phyloP scores from a whole-genome alignment of 2,329 filamentous ascomycete species.

The Fusarium napiforme region DNA sequence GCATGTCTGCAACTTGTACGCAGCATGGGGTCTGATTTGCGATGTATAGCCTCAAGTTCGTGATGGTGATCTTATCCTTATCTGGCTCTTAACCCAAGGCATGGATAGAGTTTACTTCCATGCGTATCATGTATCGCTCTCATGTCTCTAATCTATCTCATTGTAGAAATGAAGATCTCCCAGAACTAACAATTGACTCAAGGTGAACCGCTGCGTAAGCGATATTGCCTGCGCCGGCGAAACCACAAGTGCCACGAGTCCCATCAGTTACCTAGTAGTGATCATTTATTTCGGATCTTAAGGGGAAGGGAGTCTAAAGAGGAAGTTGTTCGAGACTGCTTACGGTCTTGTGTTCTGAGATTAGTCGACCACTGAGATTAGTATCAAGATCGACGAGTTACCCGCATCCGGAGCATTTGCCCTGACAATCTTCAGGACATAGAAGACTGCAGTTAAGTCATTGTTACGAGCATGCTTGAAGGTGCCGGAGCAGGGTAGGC shows the following conservation, averaged over 20 bases:
- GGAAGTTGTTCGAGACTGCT: accelerated
- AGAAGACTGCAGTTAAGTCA: no score
- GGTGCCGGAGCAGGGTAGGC: accelerated
- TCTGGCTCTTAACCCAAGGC: accelerated
- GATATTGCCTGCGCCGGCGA: accelerated
- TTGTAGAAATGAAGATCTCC: accelerated
- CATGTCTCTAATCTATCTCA: accelerated
- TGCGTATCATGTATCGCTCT: accelerated
- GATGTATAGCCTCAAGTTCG: not conserved
- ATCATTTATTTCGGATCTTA: no score
- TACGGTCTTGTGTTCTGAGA: no score
- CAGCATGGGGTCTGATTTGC: not conserved
- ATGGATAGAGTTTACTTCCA: accelerated
- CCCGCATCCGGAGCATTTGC: not conserved
- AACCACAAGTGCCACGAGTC: accelerated
- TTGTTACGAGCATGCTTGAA: accelerated
- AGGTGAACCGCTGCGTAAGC: not conserved
- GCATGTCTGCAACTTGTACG: no score
- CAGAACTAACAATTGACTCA: not conserved
- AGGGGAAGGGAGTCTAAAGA: not conserved
- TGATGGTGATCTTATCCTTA: not conserved
- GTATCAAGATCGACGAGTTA: accelerated
- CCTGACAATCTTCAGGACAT: accelerated
- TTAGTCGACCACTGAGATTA: not conserved
- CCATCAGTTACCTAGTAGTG: no score